Conservation (phyloP, 345 rosid genomes). For the Combretum micranthum region DNA sequence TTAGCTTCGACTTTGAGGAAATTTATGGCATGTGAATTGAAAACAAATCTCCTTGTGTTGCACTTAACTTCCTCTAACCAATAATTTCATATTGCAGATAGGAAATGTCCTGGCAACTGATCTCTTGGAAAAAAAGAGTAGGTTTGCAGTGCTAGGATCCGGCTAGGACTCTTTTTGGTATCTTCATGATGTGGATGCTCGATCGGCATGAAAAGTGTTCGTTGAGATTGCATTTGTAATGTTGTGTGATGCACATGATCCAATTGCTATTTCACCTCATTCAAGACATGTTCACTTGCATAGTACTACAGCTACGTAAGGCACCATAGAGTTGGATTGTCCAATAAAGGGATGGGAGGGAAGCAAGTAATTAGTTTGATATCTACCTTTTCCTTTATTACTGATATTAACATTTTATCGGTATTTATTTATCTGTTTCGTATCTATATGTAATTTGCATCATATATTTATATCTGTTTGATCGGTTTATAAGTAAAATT, state of each 20-base stretch:
- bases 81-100: background rate
- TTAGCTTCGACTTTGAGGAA: slow-evolving; percentile 2
- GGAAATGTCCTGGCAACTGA: slow-evolving; percentile 6
- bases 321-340: background rate
- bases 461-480: no score
- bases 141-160: background rate
- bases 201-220: slow-evolving; percentile 3
- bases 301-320: slow-evolving; percentile 1
- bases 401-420: no score
- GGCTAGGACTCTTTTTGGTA: background rate
- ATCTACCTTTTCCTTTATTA: no score
- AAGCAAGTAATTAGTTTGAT: slow-evolving; percentile 10
- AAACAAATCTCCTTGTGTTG: slow-evolving; percentile 10
- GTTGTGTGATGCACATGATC: slow-evolving; percentile 6
- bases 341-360: slow-evolving; percentile 2
- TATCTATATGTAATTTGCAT: no score
- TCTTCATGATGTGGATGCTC: slow-evolving; percentile 9
- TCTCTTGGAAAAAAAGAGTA: slow-evolving; percentile 4
- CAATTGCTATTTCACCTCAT: slow-evolving; percentile 12
- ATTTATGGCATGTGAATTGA: slow-evolving; percentile 4
- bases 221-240: slow-evolving; percentile 2
- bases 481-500: no score
- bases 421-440: no score
- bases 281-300: slow-evolving; percentile 12
- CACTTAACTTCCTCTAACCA: slow-evolving; percentile 11